A percentile compares a stretch with the other conserved stretches of the same genome.
phyloP scores from a whole-genome alignment of 371 early-diverging fungal genomes.

The Amoeboaphelidium protococcarum region DNA sequence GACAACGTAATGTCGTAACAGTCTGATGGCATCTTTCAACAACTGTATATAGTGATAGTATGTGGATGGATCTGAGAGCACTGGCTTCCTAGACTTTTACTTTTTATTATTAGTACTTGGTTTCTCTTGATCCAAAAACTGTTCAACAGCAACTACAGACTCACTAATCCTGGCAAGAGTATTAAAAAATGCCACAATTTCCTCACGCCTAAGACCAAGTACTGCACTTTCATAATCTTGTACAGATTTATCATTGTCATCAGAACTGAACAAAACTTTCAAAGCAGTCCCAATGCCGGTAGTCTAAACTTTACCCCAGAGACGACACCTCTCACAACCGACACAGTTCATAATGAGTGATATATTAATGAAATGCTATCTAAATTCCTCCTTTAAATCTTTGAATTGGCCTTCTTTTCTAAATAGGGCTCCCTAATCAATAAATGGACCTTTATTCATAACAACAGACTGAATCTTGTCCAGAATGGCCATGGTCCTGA shows the following conservation, averaged over 20 bases:
- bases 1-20: too few relatives aligned
- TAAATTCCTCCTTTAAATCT: constrained; percentile 49
- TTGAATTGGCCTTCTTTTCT: not conserved
- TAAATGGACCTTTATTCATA: constrained; percentile 6
- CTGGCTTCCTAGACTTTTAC: too few relatives aligned
- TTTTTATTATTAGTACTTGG: too few relatives aligned
- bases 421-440: constrained; percentile 4
- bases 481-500: constrained; percentile 13
- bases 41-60: too few relatives aligned
- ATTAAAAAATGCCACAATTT: constrained; percentile 78
- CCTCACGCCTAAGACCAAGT: constrained; percentile 34
- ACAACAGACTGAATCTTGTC: constrained; percentile 1
- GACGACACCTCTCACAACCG: constrained; percentile 86
- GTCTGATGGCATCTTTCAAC: too few relatives aligned
- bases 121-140: too few relatives aligned
- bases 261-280: constrained; percentile 72
- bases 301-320: constrained; percentile 79
- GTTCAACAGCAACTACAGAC: not conserved
- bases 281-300: constrained; percentile 58
- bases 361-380: constrained; percentile 76
- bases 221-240: too few relatives aligned
- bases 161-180: constrained; percentile 40
- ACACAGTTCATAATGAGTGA: constrained; percentile 93
- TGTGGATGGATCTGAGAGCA: too few relatives aligned
- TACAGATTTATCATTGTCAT: constrained; percentile 19